Conservation (phyloP, 345 rosid genomes). For the Rhodomyrtus tomentosa region DNA sequence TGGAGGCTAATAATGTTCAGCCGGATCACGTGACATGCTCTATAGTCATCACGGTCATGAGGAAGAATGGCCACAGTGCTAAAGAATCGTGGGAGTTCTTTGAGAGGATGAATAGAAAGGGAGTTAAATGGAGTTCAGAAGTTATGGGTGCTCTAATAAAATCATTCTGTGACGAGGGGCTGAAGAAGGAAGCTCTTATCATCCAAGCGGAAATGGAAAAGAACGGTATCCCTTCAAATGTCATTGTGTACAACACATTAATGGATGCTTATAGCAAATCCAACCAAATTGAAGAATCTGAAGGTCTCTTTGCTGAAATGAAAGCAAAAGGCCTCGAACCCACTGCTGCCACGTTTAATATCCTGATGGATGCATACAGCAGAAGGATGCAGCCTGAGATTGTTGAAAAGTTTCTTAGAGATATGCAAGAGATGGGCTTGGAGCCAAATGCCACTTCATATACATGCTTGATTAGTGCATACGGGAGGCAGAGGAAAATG, state of each 20-base stretch:
- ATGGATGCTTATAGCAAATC: slow-evolving; percentile 78
- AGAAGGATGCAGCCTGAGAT: slow-evolving; percentile 87
- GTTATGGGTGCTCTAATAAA: slow-evolving; percentile 60
- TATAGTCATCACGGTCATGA: slow-evolving; percentile 65
- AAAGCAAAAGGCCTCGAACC: slow-evolving; percentile 52
- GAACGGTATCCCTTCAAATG: slow-evolving; percentile 56
- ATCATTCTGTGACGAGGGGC: slow-evolving; percentile 79
- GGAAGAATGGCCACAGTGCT: slow-evolving; percentile 49
- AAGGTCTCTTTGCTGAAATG: slow-evolving; percentile 76
- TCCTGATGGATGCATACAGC: slow-evolving; percentile 78
- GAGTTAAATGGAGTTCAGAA: slow-evolving; percentile 66
- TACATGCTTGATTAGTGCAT: slow-evolving; percentile 68
- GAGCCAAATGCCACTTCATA: slow-evolving; percentile 57
- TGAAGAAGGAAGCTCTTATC: slow-evolving; percentile 68
- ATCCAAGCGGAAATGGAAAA: slow-evolving; percentile 81
- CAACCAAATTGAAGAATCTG: slow-evolving; percentile 68
- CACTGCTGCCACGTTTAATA: slow-evolving; percentile 47
- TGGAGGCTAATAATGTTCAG: slow-evolving; percentile 47
- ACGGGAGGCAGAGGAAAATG: slow-evolving; percentile 65
- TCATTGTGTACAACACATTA: slow-evolving; percentile 55
- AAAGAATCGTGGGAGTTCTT: slow-evolving; percentile 77
- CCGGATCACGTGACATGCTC: slow-evolving; percentile 73
- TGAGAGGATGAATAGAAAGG: slow-evolving; percentile 63
- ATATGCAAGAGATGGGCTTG: slow-evolving; percentile 57
- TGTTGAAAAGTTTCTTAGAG: slow-evolving; percentile 50